Conservation (phyloP, 208 protist genomes). For the Acanthamoeba pearcei region DNA sequence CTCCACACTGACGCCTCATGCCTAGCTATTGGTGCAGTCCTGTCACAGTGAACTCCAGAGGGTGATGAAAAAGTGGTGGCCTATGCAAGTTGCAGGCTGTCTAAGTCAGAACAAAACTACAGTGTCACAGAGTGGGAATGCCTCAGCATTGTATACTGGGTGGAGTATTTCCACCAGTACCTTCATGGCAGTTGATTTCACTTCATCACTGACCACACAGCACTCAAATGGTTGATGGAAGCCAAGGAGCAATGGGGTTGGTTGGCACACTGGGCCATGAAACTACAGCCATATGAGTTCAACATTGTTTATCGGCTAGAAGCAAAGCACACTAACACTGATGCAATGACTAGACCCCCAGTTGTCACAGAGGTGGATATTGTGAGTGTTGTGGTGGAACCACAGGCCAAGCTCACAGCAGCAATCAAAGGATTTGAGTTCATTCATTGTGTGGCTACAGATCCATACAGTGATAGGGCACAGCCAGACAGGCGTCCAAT, state of each 20-base stretch:
- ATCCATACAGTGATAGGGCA: background rate
- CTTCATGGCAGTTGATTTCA: background rate
- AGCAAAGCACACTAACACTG: background rate
- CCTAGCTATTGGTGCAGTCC: background rate
- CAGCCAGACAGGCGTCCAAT: background rate
- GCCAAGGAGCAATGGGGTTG: background rate
- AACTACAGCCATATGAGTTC: constrained; percentile 17
- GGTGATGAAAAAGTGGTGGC: background rate
- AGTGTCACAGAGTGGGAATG: constrained; percentile 12
- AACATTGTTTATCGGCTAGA: background rate
- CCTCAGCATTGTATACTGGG: background rate
- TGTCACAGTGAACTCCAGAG: background rate
- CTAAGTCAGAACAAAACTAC: background rate
- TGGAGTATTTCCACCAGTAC: background rate
- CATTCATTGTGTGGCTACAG: background rate
- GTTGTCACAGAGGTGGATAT: background rate
- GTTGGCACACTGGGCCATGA: background rate
- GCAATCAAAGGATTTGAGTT: background rate
- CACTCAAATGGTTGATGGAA: background rate
- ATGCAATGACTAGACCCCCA: constrained; percentile 5
- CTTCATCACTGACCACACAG: background rate
- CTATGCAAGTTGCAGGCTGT: background rate
- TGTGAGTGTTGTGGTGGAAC: background rate
- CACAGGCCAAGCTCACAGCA: background rate
- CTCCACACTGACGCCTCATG: background rate